Base-by-base conservation (phyloP, 2,329 filamentous ascomycete genomes). In the Sporothrix protearum region DNA sequence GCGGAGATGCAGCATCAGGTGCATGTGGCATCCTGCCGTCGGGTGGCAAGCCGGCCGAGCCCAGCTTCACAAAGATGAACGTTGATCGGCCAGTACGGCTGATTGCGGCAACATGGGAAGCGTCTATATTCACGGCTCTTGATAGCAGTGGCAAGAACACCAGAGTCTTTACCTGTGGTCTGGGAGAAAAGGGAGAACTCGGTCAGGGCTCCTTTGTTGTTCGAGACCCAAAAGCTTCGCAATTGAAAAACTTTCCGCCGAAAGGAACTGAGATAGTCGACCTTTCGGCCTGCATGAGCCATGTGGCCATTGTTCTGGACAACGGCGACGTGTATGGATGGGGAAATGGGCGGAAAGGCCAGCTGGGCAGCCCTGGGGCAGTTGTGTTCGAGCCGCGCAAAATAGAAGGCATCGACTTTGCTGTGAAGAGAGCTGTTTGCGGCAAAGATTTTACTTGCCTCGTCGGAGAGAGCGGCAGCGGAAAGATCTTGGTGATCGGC, bases 371-470 rank as follows among this genome's bases (percentile, higher is more conserved):
- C 55, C 85, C 86, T 0, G 81, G 82, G 36, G 83, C 81, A 6
- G 78, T 89, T 36, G 78, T 90, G 1, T 85, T 86, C 80, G 77
- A 77, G 19, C 93, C 93, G 5, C 83, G 86, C 10, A 89, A 84
- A 79, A 85, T 97, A 28, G 81, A 82, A 19, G 81, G 82, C 1
- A 79, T 87, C 25, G 78, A 80, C 3, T 96, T 96, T 79, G 82
- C 80, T n/a, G 90, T 90, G 1, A 80, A 80, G 14, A 85, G 87
- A 74, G 93, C 88, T 0, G 89, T 91, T 0, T 97, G 94, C 79
- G 94, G 94, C 9, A 88, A 92, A 73, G 93, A 97, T 73, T 95
- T 97, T 76, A 97, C 94, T 0, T 92, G 91, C 77, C 78, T 97
- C 5, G 84, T 92, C 51, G 85, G 86, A 4, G 80, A 83, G 3